Evolutionary conservation across 2,329 filamentous ascomycete species (phyloP).

Genomic region (Venturiaceae sp.): DNA sequence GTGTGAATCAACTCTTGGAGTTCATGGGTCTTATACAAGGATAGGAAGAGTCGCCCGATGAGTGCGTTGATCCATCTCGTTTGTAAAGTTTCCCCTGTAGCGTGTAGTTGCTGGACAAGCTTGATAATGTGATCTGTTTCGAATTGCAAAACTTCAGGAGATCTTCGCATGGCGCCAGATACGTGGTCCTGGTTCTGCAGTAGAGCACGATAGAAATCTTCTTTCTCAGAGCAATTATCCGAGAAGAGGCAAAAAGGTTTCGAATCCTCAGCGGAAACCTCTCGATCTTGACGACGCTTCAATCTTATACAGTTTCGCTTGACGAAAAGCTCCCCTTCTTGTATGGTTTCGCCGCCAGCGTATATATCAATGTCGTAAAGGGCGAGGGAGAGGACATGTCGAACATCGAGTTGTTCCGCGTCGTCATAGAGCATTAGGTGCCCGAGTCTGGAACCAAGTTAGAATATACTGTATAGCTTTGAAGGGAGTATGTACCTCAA

Average conservation of each 20-base stretch:
- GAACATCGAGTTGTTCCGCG: slow-evolving; percentile 86
- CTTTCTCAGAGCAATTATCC: slow-evolving; percentile 91
- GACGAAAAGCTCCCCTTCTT: slow-evolving; percentile 90
- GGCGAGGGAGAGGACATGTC: slow-evolving; percentile 87
- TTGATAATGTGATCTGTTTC: slow-evolving; percentile 80
- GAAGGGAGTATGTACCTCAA: slow-evolving; percentile 54
- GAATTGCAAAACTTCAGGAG: slow-evolving; percentile 67
- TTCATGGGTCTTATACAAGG: slow-evolving; percentile 74
- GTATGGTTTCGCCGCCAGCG: slow-evolving; percentile 66
- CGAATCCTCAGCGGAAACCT: slow-evolving; percentile 50
- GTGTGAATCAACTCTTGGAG: slow-evolving; percentile 68
- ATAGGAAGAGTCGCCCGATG: slow-evolving; percentile 78
- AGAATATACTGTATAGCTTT: slow-evolving; percentile 8
- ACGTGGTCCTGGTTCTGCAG: slow-evolving; percentile 46
- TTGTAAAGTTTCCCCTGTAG: slow-evolving; percentile 81
- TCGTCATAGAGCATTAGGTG: slow-evolving; percentile 98
- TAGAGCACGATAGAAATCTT: slow-evolving; percentile 95
- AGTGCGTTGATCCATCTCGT: slow-evolving; percentile 91
- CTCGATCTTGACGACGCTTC: slow-evolving; percentile 50
- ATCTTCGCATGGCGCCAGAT: slow-evolving; percentile 24
- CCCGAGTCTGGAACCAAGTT: slow-evolving; percentile 54
- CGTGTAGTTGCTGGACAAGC: slow-evolving; percentile 82
- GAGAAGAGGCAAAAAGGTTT: slow-evolving; percentile 93
- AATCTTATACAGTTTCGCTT: slow-evolving; percentile 86
- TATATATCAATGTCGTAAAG: slow-evolving; percentile 82